phyloP scores from a whole-genome alignment of 2,329 filamentous ascomycete genomes.

The Metarhizium album region DNA sequence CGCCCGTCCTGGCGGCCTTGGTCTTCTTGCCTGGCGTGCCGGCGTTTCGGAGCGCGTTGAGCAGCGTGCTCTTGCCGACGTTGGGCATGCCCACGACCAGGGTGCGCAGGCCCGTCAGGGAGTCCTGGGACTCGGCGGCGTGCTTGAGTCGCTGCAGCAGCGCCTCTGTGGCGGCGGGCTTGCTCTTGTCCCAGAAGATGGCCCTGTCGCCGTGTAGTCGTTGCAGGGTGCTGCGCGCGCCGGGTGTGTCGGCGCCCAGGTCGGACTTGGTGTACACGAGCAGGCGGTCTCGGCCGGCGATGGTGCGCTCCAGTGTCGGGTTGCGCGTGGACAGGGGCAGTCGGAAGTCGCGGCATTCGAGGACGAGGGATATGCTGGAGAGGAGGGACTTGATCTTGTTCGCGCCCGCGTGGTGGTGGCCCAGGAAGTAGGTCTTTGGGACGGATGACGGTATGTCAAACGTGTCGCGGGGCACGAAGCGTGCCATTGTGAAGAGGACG shows the following conservation, averaged over 20 bases:
- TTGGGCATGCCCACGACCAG: constrained; percentile 97
- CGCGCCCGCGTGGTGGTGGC: constrained; percentile 78
- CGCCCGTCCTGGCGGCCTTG: constrained; percentile 74
- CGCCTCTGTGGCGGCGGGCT: constrained; percentile 20
- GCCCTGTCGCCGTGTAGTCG: constrained; percentile 23
- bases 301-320: constrained; percentile 69
- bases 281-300: constrained; percentile 63
- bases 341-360: constrained; percentile 91
- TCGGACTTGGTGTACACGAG: constrained; percentile 90
- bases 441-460: constrained; percentile 68
- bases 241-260: constrained; percentile 39
- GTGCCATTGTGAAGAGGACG: constrained; percentile 15
- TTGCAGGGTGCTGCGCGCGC: constrained; percentile 18
- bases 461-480: constrained; percentile 60
- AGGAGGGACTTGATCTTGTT: constrained; percentile 74
- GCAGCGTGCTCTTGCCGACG: constrained; percentile 88
- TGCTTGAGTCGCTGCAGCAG: constrained; percentile 29
- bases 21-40: constrained; percentile 38
- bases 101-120: constrained; percentile 70
- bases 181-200: constrained; percentile 34
- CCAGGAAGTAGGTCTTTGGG: constrained; percentile 84
- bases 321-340: constrained; percentile 85
- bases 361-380: constrained; percentile 70
- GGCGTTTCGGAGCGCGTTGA: constrained; percentile 68
- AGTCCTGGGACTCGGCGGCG: constrained; percentile 27